A percentile compares a stretch with the other conserved stretches of the same genome.
Evolutionary conservation across 192 early-diverging fungal genomes (phyloP).

Genomic region (Entomortierella beljakovae): DNA sequence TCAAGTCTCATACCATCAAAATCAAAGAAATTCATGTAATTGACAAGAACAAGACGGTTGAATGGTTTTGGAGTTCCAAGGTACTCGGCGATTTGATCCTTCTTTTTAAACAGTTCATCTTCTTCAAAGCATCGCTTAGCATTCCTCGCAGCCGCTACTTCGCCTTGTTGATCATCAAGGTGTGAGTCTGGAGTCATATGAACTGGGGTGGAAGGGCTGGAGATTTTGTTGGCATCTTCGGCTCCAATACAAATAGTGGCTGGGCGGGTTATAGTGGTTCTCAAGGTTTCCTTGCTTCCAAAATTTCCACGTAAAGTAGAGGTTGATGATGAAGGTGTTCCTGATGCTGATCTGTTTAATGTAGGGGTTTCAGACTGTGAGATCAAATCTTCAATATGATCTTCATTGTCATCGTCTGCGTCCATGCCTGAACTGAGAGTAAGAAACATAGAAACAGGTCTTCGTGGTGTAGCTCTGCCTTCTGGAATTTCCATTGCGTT

Average conservation of each 20-base stretch:
- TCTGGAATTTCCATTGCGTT: not conserved
- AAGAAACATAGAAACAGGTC: slow-evolving; percentile 25
- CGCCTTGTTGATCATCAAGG: slow-evolving; percentile 2
- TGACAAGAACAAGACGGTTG: slow-evolving; percentile 65
- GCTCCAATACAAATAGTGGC: slow-evolving; percentile 21
- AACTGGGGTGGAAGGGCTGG: not conserved
- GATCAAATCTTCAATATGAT: not conserved
- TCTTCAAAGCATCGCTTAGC: slow-evolving; percentile 55
- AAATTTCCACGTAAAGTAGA: not conserved
- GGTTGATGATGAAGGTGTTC: slow-evolving; percentile 1
- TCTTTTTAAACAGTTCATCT: slow-evolving; percentile 57
- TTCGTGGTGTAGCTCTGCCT: not conserved
- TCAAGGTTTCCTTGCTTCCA: not conserved
- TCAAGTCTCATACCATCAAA: slow-evolving; percentile 79
- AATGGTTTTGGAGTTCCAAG: slow-evolving; percentile 65
- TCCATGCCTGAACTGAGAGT: not conserved
- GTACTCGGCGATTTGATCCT: slow-evolving; percentile 61
- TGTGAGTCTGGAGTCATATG: slow-evolving; percentile 11
- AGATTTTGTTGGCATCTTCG: slow-evolving; percentile 13
- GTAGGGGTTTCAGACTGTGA: not conserved
- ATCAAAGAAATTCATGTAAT: slow-evolving; percentile 87
- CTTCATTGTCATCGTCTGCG: not conserved
- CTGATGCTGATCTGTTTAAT: not conserved
- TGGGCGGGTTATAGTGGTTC: not conserved
- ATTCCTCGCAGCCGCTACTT: slow-evolving; percentile 1